Evolutionary conservation across 352 stramenopile genomes (phyloP), one percentile per base, ranked within the genome.

Genomic region (Thalassiosira livingstoniorum): DNA sequence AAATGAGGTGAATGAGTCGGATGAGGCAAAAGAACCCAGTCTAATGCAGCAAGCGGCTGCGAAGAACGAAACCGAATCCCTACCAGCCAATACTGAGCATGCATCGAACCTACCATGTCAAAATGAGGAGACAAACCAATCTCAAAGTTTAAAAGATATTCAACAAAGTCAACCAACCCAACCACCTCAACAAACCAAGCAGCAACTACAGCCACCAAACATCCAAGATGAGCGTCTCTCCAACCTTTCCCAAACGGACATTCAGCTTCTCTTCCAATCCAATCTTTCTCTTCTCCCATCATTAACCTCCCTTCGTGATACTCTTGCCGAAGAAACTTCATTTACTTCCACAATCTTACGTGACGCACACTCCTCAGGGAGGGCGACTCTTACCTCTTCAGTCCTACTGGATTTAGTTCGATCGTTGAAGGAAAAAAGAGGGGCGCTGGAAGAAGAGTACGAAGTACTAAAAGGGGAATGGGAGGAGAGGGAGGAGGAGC

Each of bases 271-370:
- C 2, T 72, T 79, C 29, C 66, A 53, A 25, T 69, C 80, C 58
- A 80, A 75, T 47, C 11, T 61, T 25, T 75, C 63, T 63, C 47
- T 80, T 25, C 76, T 85, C 29, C 78, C 69, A 35, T 51, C 42
- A 15, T 37, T 85, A 21, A 85, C 78, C 15, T 77, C 57, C 11
- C 88, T 74, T 67, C 76, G 91, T 31, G 89, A 94, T 61, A 87
- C 89, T 74, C 63, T 94, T 31, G 87, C 80, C 0, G 81, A 90
- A 47, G 89, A 94, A 77, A 86, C 88, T 7, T 86, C 83, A 0
- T 81, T 92, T 29, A 90, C 78, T 71, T 77, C 88, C 68, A 83
- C 83, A 21, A 76, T 94, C 37, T 63, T 94, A 11, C 65, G 61
- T 5, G 75, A 83, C 23, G 54, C 78, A n/a, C 34, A 70, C 31